Percentiles rank a stretch among this genome's conserved stretches.
These are phyloP conservation scores for Edaphochlamys debaryana DNA, from an alignment of 139 green algal genomes.

Conservation along the genomic window DNA sequence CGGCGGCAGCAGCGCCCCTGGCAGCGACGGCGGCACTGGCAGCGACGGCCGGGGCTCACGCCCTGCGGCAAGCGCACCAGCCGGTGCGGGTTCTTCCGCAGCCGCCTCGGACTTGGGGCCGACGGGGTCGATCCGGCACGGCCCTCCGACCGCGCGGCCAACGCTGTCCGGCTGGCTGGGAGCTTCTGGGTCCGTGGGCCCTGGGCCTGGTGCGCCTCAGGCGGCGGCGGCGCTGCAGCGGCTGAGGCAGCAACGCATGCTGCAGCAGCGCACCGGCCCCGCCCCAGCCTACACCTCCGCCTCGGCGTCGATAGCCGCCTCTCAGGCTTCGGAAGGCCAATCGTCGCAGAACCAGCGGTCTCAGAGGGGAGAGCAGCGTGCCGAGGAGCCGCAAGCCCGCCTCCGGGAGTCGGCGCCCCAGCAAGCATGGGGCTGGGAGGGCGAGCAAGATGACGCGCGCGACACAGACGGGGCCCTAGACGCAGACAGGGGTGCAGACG, in stretches of 20 bases:
- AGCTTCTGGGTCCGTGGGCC: not conserved
- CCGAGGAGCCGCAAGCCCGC: no score
- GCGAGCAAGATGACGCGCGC: no score
- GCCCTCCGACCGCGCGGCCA: not conserved
- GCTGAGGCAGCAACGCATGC: conserved; percentile 6
- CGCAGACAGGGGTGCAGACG: no score
- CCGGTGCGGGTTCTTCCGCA: not conserved
- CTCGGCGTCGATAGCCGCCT: not conserved
- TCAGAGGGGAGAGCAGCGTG: not conserved
- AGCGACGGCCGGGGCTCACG: not conserved
- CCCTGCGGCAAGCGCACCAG: not conserved
- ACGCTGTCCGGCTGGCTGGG: no score
- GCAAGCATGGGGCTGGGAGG: no score
- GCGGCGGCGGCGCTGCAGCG: conserved; percentile 5
- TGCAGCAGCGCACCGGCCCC: not conserved
- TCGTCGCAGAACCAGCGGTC: not conserved
- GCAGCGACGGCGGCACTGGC: not conserved
- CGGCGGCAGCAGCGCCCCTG: not conserved
- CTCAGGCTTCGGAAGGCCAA: not conserved
- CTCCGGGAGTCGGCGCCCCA: no score
- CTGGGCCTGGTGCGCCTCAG: no score
- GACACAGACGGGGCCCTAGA: no score
- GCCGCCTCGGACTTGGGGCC: not conserved
- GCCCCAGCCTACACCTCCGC: not conserved
- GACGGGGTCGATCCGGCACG: not conserved